Evolutionary conservation across 1,284 basidiomycete species (phyloP).

Genomic region (Marasmius fiardii): DNA sequence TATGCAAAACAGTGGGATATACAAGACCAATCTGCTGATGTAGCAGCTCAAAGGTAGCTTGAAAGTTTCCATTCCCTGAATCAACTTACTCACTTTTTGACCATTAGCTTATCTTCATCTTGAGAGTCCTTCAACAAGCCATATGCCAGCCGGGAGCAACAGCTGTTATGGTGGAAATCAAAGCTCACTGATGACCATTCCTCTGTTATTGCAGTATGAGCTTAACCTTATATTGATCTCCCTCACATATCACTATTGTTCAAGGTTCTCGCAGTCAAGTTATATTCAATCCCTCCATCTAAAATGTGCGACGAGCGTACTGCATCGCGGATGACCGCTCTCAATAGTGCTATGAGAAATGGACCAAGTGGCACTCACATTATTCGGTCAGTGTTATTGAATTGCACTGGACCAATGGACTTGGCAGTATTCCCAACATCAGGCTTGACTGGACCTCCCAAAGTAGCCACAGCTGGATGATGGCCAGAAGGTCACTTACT

Average conservation of each 20-base stretch:
- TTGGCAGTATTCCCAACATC: neutral
- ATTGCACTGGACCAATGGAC: conserved; percentile 15
- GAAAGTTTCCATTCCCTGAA: neutral
- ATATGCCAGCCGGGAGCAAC: neutral
- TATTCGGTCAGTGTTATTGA: conserved; percentile 11
- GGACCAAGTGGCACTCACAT: conserved; percentile 9
- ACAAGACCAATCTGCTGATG: neutral
- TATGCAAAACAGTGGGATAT: neutral
- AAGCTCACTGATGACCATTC: neutral
- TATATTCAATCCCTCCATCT: conserved; percentile 14
- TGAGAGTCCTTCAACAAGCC: neutral
- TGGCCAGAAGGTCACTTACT: neutral
- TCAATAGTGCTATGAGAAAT: conserved; percentile 14
- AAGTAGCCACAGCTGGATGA: neutral
- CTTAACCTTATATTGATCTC: neutral
- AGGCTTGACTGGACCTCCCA: neutral
- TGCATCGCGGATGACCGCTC: conserved; percentile 11
- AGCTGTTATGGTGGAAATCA: neutral
- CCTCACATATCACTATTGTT: neutral
- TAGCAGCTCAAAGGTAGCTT: neutral
- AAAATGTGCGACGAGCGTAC: conserved; percentile 18
- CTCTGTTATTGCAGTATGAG: neutral
- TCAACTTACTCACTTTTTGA: neutral
- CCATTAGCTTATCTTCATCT: neutral
- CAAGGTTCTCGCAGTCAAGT: conserved; percentile 15